A percentile compares a stretch with the other conserved stretches of the same genome.
These are phyloP conservation scores for Colletotrichum simmondsii DNA, from an alignment of 2,329 filamentous ascomycete genomes.

Conservation along the genomic window DNA sequence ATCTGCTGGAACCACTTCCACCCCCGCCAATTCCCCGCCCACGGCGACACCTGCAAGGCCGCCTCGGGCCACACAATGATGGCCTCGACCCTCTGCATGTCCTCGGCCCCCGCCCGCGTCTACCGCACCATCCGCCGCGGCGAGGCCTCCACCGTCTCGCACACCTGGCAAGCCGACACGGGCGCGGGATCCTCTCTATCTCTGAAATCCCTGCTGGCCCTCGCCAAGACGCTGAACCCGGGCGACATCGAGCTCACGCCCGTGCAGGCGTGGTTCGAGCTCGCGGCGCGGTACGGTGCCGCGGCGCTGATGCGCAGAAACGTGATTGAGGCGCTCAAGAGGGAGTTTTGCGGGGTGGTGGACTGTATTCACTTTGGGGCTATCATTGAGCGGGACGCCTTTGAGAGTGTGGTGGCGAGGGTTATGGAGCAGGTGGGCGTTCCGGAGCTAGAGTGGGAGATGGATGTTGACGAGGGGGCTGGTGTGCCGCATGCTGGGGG, in stretches of 20 bases:
- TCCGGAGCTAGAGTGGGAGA: slow-evolving; percentile 18
- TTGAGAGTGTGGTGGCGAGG: slow-evolving; percentile 56
- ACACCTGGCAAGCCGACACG: slow-evolving; percentile 44
- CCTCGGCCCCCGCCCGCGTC: slow-evolving; percentile 48
- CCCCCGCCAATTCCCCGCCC: slow-evolving; percentile 50
- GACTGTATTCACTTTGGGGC: slow-evolving; percentile 61
- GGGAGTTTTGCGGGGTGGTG: slow-evolving; percentile 55
- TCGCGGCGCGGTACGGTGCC: slow-evolving; percentile 53
- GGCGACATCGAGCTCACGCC: slow-evolving; percentile 58
- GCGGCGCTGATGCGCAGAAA: slow-evolving; percentile 47
- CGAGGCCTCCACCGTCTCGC: slow-evolving; percentile 5
- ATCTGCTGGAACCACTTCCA: slow-evolving; percentile 63
- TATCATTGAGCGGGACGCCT: slow-evolving; percentile 55
- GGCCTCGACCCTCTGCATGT: slow-evolving; percentile 55
- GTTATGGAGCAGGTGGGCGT: slow-evolving; percentile 46
- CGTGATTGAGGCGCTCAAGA: slow-evolving; percentile 50
- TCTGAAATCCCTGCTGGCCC: slow-evolving; percentile 54
- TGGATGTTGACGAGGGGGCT: slow-evolving; percentile 3
- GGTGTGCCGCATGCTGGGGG: neutral
- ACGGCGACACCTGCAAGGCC: slow-evolving; percentile 43
- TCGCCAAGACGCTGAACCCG: slow-evolving; percentile 57
- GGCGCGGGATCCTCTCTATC: slow-evolving; percentile 48
- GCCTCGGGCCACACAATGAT: slow-evolving; percentile 56
- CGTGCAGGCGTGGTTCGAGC: slow-evolving; percentile 67
- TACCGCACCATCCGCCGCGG: slow-evolving; percentile 38